A percentile compares a stretch with the other conserved stretches of the same genome.
Evolutionary conservation across 225 moss, liverwort and hornwort genomes (phyloP).

Genomic region (Polytrichum formosum): DNA sequence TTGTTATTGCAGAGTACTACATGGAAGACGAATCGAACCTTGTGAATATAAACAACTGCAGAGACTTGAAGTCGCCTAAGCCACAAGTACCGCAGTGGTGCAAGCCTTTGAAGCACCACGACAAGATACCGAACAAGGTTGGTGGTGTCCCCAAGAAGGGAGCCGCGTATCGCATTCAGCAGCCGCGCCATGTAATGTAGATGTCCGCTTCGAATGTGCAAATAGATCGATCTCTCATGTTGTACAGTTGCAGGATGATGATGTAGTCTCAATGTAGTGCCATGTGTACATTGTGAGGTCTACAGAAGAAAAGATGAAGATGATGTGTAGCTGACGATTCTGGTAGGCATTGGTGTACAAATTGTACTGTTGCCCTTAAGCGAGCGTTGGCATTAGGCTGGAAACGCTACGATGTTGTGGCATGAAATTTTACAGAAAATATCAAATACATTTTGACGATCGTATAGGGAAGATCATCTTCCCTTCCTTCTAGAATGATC

Average conservation of each 20-base stretch:
- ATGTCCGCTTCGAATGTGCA: background rate
- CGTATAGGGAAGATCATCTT: no score
- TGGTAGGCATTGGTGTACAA: slow-evolving; percentile 36
- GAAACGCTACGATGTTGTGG: slow-evolving; percentile 20
- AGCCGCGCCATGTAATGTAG: slow-evolving; percentile 83
- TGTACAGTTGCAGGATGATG: slow-evolving; percentile 43
- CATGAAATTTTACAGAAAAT: slow-evolving; percentile 12
- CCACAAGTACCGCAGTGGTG: slow-evolving; percentile 32
- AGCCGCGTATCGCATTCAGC: slow-evolving; percentile 69
- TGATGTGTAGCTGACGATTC: slow-evolving; percentile 18
- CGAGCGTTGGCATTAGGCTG: slow-evolving; percentile 16
- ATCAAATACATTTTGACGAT: background rate
- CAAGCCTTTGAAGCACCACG: slow-evolving; percentile 56
- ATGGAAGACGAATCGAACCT: slow-evolving; percentile 24
- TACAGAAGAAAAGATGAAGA: background rate
- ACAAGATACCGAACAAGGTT: slow-evolving; percentile 48
- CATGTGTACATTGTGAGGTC: slow-evolving; percentile 35
- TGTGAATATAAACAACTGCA: slow-evolving; percentile 34
- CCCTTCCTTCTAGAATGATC: no score
- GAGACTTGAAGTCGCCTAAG: slow-evolving; percentile 29
- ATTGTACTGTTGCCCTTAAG: slow-evolving; percentile 26
- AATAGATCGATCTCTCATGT: slow-evolving; percentile 26
- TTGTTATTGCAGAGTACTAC: background rate
- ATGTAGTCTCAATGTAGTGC: slow-evolving; percentile 14
- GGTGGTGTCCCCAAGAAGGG: slow-evolving; percentile 44